Percentiles rank a stretch among this genome's conserved stretches.
These are phyloP conservation scores for Bipolaris oryzae DNA, from an alignment of 2,329 filamentous ascomycete genomes.

Conservation along the genomic window DNA sequence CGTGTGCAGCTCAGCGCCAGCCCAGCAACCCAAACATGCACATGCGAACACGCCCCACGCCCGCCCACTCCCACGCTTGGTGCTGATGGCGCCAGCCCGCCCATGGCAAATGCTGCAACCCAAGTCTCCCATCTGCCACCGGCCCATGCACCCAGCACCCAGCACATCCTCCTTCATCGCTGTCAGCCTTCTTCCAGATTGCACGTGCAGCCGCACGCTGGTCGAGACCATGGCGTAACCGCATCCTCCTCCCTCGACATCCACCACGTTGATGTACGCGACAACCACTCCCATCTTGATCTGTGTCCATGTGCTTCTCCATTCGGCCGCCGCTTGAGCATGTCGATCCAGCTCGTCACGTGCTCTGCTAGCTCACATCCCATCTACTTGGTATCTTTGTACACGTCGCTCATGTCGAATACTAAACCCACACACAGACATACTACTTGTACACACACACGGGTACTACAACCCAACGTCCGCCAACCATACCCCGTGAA, in stretches of 20 bases:
- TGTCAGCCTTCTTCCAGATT: conserved; percentile 2
- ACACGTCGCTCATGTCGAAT: too few relatives aligned
- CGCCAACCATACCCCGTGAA: conserved; percentile 4
- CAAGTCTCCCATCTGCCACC: neutral
- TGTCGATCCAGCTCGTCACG: too few relatives aligned
- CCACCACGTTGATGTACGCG: neutral
- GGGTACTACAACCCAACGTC: too few relatives aligned
- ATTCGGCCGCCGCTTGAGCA: too few relatives aligned
- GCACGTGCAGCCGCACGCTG: neutral
- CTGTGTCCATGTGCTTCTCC: neutral
- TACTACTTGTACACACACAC: too few relatives aligned
- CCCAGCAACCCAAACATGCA: too few relatives aligned
- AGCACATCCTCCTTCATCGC: neutral
- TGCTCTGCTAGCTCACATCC: too few relatives aligned
- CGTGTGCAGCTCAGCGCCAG: conserved; percentile 17
- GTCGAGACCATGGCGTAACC: neutral
- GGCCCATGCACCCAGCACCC: conserved; percentile 1
- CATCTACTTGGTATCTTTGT: too few relatives aligned
- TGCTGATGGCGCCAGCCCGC: conserved; percentile 1
- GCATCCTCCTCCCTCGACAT: neutral
- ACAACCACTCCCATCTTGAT: neutral
- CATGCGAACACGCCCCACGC: conserved; percentile 2
- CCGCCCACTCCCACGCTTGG: neutral
- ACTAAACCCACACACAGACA: too few relatives aligned
- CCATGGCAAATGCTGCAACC: neutral